Conservation (phyloP, 441 rosid species). For the Adansonia madagascariensis region DNA sequence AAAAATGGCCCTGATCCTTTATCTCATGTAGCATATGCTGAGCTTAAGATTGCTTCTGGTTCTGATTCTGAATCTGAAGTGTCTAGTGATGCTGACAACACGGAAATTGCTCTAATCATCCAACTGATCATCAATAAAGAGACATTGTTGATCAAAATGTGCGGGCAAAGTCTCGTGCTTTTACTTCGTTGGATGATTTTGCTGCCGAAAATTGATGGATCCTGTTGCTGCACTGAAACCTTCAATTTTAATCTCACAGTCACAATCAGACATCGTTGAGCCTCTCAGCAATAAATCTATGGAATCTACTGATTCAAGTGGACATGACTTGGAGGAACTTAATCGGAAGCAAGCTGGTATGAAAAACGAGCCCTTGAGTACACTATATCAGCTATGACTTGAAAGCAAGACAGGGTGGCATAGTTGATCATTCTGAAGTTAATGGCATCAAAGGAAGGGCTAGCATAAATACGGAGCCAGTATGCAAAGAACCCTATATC, state of each 20-base stretch:
- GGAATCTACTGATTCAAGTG: constrained; percentile 24
- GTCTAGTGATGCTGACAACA: constrained; percentile 43
- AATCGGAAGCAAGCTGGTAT: constrained; percentile 40
- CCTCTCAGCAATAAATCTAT: constrained; percentile 21
- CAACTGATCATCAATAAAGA: constrained; percentile 32
- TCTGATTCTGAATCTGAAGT: constrained; percentile 52
- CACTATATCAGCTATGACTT: constrained; percentile 21
- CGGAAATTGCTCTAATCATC: constrained; percentile 24
- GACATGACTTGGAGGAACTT: constrained; percentile 47
- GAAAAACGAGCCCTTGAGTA: constrained; percentile 17
- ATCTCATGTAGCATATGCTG: constrained; percentile 66
- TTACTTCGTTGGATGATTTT: constrained; percentile 40
- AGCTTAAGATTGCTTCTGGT: constrained; percentile 64
- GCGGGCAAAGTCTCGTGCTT: constrained; percentile 39
- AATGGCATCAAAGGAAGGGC: constrained; percentile 23
- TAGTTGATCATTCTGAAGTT: constrained; percentile 30
- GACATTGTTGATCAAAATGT: constrained; percentile 36
- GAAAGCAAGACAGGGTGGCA: constrained; percentile 22
- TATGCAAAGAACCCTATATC: not conserved
- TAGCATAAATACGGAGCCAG: not conserved
- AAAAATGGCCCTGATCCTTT: constrained; percentile 40
- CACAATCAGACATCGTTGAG: constrained; percentile 33
- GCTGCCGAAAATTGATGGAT: constrained; percentile 52
- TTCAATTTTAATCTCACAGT: constrained; percentile 34
- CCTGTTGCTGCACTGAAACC: constrained; percentile 40